Evolutionary conservation across 306 rosid species (phyloP), one percentile per base, ranked within the genome.

Genomic region (Vigna unguiculata): DNA sequence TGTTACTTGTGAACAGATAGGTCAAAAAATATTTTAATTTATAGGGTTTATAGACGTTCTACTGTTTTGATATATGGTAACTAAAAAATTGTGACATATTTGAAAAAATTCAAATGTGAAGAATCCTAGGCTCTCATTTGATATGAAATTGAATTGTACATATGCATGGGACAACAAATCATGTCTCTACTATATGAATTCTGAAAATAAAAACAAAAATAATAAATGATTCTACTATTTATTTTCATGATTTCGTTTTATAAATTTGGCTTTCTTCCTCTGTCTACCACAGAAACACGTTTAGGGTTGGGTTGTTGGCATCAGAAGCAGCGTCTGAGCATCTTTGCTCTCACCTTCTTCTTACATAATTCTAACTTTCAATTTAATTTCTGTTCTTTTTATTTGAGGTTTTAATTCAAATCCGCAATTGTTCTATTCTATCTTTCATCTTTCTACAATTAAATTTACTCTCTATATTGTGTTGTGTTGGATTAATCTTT

Each of bases 251-350:
- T 48, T 76, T 65, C 24, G 51, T 48, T 76, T 49, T 80, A 75
- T 80, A 80, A 75, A 20, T 19, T 58, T 55, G 34, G 68, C 32
- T 79, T 79, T 40, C 77, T 38, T 49, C 15, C 17, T 25, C 28
- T 25, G 28, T 3, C 28, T 25, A 69, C 15, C 52, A 24, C 13
- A 21, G 69, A 79, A 54, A 63, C 72, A 75, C 38, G 55, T 20
- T 83, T 80, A 83, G n/a, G n/a, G n/a, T n/a, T n/a, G n/a, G 84
- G 75, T 80, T 80, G 71, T 63, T 76, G 64, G 72, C 78, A 69
- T 16, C 67, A 54, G 20, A 59, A 46, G 28, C 40, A 53, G 32
- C 71, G 47, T 78, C 7, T 46, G n/a, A 46, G 45, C n/a, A 3
- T 3, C 16, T n/a, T 46, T 2, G 5, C 45, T 74, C 13, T 43